These are phyloP conservation scores for Kurtzmaniella quercitrusa DNA, from an alignment of 1,139 yeast species.

Conservation along the genomic window DNA sequence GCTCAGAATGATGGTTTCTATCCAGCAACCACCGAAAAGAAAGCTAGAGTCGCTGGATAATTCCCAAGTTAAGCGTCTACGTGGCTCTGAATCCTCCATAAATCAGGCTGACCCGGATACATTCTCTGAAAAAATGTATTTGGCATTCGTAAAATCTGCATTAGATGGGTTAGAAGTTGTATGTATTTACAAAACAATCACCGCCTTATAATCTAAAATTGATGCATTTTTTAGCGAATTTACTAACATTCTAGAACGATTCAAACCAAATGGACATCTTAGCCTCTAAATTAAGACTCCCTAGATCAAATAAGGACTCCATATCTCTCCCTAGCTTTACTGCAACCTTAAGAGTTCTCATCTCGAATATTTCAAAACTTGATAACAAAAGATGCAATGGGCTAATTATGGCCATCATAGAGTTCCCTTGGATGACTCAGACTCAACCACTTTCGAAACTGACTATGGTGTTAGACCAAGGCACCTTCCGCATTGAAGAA, in stretches of 20 bases:
- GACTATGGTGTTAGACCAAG: too few species aligned
- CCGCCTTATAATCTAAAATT: not conserved
- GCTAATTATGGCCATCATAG: conserved; percentile 31
- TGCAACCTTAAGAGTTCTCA: conserved; percentile 31
- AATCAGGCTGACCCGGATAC: conserved; percentile 4
- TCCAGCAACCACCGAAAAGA: conserved; percentile 26
- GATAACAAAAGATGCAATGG: conserved; percentile 33
- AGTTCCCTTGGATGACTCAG: conserved; percentile 51
- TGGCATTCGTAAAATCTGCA: conserved; percentile 63
- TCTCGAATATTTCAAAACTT: conserved; percentile 34
- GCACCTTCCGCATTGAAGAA: too few species aligned
- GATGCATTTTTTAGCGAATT: not conserved
- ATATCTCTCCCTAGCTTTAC: conserved; percentile 31
- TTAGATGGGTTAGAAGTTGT: conserved; percentile 62
- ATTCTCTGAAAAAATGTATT: conserved; percentile 56
- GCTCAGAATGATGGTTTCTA: conserved; percentile 24
- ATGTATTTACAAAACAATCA: conserved; percentile 25
- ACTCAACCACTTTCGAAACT: too few species aligned
- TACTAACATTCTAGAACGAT: conserved; percentile 24
- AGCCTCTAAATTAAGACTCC: conserved; percentile 33
- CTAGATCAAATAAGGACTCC: conserved; percentile 30
- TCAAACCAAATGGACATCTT: conserved; percentile 31
- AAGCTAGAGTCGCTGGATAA: conserved; percentile 15
- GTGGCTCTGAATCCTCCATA: not conserved
- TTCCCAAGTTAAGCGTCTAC: conserved; percentile 1